phyloP scores from a whole-genome alignment of 1,139 yeast species.

The Nakaseomyces uthaithaninus region DNA sequence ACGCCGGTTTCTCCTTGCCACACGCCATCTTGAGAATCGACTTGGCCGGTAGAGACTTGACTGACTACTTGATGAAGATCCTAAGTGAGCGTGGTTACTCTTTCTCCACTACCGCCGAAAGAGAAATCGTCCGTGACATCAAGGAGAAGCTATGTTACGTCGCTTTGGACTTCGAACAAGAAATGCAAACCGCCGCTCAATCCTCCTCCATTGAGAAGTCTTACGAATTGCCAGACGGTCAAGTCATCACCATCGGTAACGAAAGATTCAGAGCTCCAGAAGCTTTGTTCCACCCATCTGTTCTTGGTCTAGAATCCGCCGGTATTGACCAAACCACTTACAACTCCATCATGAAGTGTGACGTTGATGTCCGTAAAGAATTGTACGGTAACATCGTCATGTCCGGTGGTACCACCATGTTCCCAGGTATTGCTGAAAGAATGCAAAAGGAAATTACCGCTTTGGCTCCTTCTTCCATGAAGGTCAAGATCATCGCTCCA shows the following conservation, averaged over 20 bases:
- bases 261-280: slow-evolving; percentile 99
- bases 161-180: slow-evolving; percentile 94
- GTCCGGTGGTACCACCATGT: slow-evolving; percentile 99
- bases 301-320: slow-evolving; percentile 94
- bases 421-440: slow-evolving; percentile 99
- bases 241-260: slow-evolving; percentile 98
- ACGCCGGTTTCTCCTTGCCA: slow-evolving; percentile 99
- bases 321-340: slow-evolving; percentile 99
- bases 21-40: slow-evolving; percentile 98
- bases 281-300: slow-evolving; percentile 98
- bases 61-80: slow-evolving; percentile 97
- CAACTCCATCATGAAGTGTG: slow-evolving; percentile 99
- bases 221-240: slow-evolving; percentile 99
- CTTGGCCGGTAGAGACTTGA: slow-evolving; percentile 98
- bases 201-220: slow-evolving; percentile 97
- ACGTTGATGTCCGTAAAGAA: slow-evolving; percentile 97
- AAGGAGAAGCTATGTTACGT: slow-evolving; percentile 98
- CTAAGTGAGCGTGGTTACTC: slow-evolving; percentile 98
- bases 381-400: slow-evolving; percentile 98
- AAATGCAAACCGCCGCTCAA: slow-evolving; percentile 98
- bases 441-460: slow-evolving; percentile 99
- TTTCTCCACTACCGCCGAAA: slow-evolving; percentile 98
- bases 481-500: slow-evolving; percentile 98
- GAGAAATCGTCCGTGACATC: slow-evolving; percentile 99
- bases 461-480: slow-evolving; percentile 98